phyloP scores from a whole-genome alignment of 345 rosid genomes.

The Arabis alpina region DNA sequence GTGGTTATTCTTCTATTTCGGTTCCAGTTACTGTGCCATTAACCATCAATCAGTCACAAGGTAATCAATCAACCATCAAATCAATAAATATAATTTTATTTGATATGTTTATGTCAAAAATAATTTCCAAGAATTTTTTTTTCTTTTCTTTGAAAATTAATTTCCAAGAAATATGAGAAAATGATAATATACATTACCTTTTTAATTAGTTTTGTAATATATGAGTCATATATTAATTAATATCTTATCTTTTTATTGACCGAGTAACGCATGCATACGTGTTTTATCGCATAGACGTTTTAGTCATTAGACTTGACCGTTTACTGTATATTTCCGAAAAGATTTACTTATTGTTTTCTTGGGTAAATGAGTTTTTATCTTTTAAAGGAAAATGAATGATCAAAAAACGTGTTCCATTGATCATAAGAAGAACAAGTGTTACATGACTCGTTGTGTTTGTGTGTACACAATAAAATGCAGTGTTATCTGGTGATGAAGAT shows the following conservation, averaged over 20 bases:
- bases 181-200: too few relatives aligned
- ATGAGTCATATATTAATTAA: too few relatives aligned
- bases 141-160: too few relatives aligned
- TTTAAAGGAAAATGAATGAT: neutral
- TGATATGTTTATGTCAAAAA: too few relatives aligned
- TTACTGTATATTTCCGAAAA: neutral
- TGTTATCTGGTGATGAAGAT: neutral
- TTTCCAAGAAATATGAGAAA: too few relatives aligned
- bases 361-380: neutral
- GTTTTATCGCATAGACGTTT: slow-evolving; percentile 30
- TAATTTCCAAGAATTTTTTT: too few relatives aligned
- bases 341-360: neutral
- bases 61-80: slow-evolving; percentile 36
- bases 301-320: slow-evolving; percentile 30
- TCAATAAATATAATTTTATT: too few relatives aligned
- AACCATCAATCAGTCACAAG: slow-evolving; percentile 48
- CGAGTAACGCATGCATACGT: slow-evolving; percentile 40
- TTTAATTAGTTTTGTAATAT: too few relatives aligned
- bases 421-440: neutral
- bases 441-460: neutral
- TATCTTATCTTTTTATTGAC: neutral
- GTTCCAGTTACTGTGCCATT: slow-evolving; percentile 49
- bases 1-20: slow-evolving; percentile 18
- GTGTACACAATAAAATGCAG: neutral
- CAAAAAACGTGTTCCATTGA: slow-evolving; percentile 10